These are phyloP conservation scores for Pleurotus giganteus DNA, from an alignment of 768 basidiomycete genomes.

Conservation along the genomic window DNA sequence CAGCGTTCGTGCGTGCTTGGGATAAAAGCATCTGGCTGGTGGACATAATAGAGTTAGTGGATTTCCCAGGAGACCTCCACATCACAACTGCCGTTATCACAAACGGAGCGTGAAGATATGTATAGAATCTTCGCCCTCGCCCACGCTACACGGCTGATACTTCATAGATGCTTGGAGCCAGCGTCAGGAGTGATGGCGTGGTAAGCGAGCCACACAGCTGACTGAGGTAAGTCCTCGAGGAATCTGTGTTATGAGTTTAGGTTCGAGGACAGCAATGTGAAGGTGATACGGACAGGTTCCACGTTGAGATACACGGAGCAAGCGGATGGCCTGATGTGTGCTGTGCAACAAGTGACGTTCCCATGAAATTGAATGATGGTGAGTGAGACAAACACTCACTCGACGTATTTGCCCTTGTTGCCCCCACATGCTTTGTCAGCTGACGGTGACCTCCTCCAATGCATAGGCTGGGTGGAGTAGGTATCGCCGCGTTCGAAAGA, in stretches of 20 bases:
- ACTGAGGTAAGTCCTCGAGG: neutral
- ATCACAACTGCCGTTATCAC: conserved; percentile 5
- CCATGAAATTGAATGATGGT: neutral
- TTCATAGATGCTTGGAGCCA: neutral
- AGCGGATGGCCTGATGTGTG: neutral
- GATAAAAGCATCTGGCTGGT: neutral
- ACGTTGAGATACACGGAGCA: neutral
- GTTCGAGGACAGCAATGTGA: neutral
- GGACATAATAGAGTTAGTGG: neutral
- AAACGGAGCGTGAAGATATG: neutral
- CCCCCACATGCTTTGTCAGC: no score
- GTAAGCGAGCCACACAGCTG: neutral
- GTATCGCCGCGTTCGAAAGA: conserved; percentile 87
- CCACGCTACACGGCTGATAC: neutral
- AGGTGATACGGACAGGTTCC: neutral
- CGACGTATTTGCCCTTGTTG: no score
- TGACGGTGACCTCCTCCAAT: conserved; percentile 41
- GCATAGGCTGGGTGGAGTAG: conserved; percentile 79
- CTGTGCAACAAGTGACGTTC: neutral
- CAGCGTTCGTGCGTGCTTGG: neutral
- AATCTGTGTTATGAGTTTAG: neutral
- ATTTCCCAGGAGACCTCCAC: neutral
- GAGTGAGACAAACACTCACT: no score
- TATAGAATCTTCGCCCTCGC: neutral
- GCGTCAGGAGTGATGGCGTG: neutral